Evolutionary conservation across 331 rosid genomes (phyloP), one percentile per base, ranked within the genome.

Genomic region (Malus hybrid): DNA sequence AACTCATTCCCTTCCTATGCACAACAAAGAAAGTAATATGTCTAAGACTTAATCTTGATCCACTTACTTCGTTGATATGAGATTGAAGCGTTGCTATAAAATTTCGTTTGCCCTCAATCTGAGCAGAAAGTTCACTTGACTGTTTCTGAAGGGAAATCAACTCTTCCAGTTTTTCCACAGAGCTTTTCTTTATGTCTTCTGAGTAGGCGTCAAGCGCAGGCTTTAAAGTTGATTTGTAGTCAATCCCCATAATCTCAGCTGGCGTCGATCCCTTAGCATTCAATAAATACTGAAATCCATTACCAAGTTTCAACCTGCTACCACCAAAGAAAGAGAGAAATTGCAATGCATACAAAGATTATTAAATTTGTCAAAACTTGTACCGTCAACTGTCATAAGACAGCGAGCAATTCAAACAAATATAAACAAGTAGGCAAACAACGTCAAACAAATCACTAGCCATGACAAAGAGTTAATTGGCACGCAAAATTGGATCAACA

Each of bases 161-260:
- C 68, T 95, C 92, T 68, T 92, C 99, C 74, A 78, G 77, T 68
- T 87, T 90, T 8, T 7, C 85, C 96, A 92, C 79, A 10, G 92
- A 87, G 85, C 72, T 83, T 69, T 74, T 90, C 87, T 89, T 89
- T 48, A 89, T 81, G 28, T 86, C 96, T 33, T 88, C 85, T 0
- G 84, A 79, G 66, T 73, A 78, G 44, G 93, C 80, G 46, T 66
- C 77, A 19, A 95, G 92, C 8, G 85, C 82, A 80, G 96, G 93
- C 85, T 84, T 90, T 68, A 92, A 64, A 3, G 76, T 75, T 65
- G 79, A 66, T 77, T 95, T 95, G 81, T 88, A 77, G 81, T 92
- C 90, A 75, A 89, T 67, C 39, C 99, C 97, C 96, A 90, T 88
- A 67, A 95, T 85, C 87, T 90, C 96, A 68, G 91, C 77, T 31